Evolutionary conservation across 2,329 filamentous ascomycete genomes (phyloP).

Genomic region (Aspergillus sp.): DNA sequence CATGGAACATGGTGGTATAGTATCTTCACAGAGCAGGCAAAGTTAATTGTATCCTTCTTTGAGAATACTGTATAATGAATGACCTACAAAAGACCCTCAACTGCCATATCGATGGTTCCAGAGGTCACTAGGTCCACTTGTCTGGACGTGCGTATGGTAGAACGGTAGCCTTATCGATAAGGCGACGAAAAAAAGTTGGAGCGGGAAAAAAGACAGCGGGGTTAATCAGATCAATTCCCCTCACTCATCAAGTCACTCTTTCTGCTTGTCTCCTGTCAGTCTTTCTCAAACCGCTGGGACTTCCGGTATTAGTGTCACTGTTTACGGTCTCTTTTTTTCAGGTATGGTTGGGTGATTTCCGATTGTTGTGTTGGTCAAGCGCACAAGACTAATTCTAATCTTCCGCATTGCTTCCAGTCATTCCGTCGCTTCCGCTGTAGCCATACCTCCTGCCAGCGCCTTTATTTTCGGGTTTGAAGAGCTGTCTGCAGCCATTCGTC

Average conservation of each 20-base stretch:
- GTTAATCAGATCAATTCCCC: constrained; percentile 12
- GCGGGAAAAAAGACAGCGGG: constrained; percentile 17
- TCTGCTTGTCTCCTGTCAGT: neutral
- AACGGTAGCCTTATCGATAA: constrained; percentile 22
- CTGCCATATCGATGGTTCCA: neutral
- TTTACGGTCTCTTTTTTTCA: neutral
- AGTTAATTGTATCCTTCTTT: too few species aligned
- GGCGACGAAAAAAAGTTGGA: constrained; percentile 20
- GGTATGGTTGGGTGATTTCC: constrained; percentile 3
- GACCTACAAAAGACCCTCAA: too few species aligned
- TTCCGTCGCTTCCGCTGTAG: neutral
- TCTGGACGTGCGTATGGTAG: neutral
- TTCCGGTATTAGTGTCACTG: neutral
- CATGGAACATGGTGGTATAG: too few species aligned
- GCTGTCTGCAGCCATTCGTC: neutral
- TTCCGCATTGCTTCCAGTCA: neutral
- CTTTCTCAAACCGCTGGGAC: neutral
- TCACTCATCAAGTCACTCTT: neutral
- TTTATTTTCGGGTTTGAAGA: neutral
- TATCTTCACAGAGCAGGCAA: too few species aligned
- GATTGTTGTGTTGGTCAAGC: neutral
- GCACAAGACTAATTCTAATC: neutral
- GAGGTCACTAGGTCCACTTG: neutral
- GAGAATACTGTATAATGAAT: too few species aligned
- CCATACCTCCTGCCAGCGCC: neutral